Evolutionary conservation across 176 grass and related monocot species (phyloP).

Genomic region (Oropetium thomaeum): DNA sequence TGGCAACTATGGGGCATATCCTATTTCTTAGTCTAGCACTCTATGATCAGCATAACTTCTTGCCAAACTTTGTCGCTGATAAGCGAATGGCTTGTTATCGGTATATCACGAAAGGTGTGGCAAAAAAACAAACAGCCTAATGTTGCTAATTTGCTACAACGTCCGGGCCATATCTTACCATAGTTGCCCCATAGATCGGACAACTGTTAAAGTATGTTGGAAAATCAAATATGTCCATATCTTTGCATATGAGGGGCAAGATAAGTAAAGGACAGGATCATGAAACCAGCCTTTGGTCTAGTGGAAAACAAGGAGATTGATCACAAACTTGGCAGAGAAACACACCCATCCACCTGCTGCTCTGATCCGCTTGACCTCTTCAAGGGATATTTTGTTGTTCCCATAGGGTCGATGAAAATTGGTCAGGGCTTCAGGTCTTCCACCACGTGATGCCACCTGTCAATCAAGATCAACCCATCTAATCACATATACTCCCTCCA

Average conservation of each 20-base stretch:
- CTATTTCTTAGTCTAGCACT: not conserved
- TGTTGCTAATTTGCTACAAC: not conserved
- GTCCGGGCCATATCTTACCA: not conserved
- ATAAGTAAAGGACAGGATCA: not conserved
- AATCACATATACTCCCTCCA: conserved; percentile 8
- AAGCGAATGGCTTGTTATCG: not conserved
- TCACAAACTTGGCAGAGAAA: conserved; percentile 52
- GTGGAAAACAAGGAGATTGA: not conserved
- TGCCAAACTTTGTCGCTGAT: not conserved
- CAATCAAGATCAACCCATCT: conserved; percentile 29
- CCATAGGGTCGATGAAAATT: conserved; percentile 86
- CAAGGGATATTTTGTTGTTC: conserved; percentile 83
- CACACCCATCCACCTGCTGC: conserved; percentile 99
- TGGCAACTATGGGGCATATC: no score
- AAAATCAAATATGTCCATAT: not conserved
- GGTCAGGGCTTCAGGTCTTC: conserved; percentile 79
- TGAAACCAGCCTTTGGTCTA: not conserved
- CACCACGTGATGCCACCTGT: conserved; percentile 70
- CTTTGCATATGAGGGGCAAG: conserved; percentile 2
- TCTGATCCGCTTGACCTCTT: conserved; percentile 87
- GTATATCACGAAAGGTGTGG: not conserved
- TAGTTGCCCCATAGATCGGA: not conserved
- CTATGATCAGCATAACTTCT: not conserved
- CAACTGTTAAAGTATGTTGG: not conserved
- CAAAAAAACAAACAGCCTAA: not conserved